phyloP scores from a whole-genome alignment of 352 stramenopile genomes.

The Pelagophyceae sp. region DNA sequence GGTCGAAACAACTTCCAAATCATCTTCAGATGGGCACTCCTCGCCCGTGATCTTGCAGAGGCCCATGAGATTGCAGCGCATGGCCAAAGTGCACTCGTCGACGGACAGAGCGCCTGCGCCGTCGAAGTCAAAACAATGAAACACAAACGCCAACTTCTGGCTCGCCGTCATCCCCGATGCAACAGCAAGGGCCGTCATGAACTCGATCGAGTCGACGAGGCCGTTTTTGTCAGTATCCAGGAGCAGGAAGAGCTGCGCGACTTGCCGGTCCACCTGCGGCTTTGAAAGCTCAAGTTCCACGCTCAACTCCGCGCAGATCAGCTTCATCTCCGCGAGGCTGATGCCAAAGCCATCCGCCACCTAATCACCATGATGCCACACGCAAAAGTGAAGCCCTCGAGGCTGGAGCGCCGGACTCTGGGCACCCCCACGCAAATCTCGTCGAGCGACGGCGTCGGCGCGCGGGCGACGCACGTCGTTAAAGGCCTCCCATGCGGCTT shows the following conservation, averaged over 20 bases:
- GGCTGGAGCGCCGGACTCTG: too few relatives aligned
- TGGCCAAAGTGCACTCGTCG: conserved; percentile 69
- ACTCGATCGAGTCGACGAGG: conserved; percentile 72
- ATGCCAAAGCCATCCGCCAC: conserved; percentile 77
- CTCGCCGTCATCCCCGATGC: conserved; percentile 66
- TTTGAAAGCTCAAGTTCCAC: conserved; percentile 63
- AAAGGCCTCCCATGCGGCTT: conserved; percentile 70
- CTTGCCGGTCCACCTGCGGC: conserved; percentile 66
- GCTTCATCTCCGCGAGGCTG: conserved; percentile 63
- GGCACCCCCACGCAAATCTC: too few relatives aligned
- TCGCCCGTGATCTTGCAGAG: conserved; percentile 62
- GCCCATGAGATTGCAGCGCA: conserved; percentile 70
- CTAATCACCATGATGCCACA: too few relatives aligned
- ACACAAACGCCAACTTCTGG: conserved; percentile 72
- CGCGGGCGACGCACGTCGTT: conserved; percentile 52
- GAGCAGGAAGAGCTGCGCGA: conserved; percentile 55
- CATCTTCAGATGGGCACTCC: conserved; percentile 56
- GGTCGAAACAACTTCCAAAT: conserved; percentile 24
- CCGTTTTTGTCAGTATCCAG: conserved; percentile 74
- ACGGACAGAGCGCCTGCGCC: conserved; percentile 70
- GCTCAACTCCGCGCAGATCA: conserved; percentile 67
- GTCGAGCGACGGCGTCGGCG: too few relatives aligned
- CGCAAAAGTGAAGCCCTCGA: too few relatives aligned
- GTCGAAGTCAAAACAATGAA: conserved; percentile 82
- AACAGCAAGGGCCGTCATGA: conserved; percentile 63